A percentile compares a stretch with the other conserved stretches of the same genome.
phyloP scores from a whole-genome alignment of 257 asterid species.

The Salvia miltiorrhiza region DNA sequence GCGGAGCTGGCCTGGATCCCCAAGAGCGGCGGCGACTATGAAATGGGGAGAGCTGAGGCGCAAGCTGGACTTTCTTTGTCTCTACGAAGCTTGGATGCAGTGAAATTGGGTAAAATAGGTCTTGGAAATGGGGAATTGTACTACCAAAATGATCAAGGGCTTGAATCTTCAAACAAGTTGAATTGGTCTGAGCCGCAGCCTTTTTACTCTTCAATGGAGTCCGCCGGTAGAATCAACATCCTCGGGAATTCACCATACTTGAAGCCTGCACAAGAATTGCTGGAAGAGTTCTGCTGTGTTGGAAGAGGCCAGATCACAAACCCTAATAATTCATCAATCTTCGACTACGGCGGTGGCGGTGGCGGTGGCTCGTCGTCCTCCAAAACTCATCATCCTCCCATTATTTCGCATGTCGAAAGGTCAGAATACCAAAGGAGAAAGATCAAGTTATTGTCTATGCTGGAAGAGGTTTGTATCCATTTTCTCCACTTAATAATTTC shows the following conservation, averaged over 20 bases:
- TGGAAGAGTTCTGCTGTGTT: slow-evolving; percentile 71
- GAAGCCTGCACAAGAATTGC: slow-evolving; percentile 55
- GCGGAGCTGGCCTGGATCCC: not conserved
- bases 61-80: slow-evolving; percentile 62
- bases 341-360: slow-evolving; percentile 16
- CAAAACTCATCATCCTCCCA: slow-evolving; percentile 30
- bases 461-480: slow-evolving; percentile 58
- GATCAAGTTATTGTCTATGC: slow-evolving; percentile 62
- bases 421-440: slow-evolving; percentile 68
- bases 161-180: not conserved
- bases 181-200: too few species aligned
- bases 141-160: slow-evolving; percentile 32
- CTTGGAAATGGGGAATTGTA: slow-evolving; percentile 31
- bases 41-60: slow-evolving; percentile 39
- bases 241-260: too few species aligned
- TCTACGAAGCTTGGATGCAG: slow-evolving; percentile 32
- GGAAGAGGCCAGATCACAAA: slow-evolving; percentile 53
- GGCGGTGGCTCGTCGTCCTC: slow-evolving; percentile 26
- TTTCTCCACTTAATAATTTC: too few species aligned
- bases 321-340: slow-evolving; percentile 43
- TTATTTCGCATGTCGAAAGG: slow-evolving; percentile 45
- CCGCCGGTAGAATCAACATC: too few species aligned
- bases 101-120: slow-evolving; percentile 40
- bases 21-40: not conserved
- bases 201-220: slow-evolving; percentile 25